These are phyloP conservation scores for Kwoniella mangroviensis DNA, from an alignment of 768 basidiomycete genomes.

Conservation along the genomic window DNA sequence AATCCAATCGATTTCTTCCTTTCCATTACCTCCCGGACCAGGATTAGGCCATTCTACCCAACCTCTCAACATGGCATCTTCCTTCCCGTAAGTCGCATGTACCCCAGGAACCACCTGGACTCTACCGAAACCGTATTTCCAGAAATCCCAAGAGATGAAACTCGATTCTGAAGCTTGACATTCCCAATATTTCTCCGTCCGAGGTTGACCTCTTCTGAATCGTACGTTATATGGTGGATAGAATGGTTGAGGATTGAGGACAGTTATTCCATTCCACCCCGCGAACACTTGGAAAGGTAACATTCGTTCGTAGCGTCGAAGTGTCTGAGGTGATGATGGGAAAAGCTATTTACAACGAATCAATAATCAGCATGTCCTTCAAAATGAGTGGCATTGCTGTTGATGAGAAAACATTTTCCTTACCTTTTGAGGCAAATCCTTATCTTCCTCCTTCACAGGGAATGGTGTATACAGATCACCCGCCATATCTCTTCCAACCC, in stretches of 20 bases:
- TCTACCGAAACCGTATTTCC: constrained; percentile 51
- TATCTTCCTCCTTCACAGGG: constrained; percentile 44
- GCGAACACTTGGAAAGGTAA: constrained; percentile 56
- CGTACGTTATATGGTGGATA: constrained; percentile 54
- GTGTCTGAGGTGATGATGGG: constrained; percentile 43
- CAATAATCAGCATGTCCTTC: too few species aligned
- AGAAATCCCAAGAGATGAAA: constrained; percentile 53
- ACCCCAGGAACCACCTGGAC: constrained; percentile 47
- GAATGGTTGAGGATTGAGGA: constrained; percentile 54
- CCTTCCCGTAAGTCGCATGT: constrained; percentile 51
- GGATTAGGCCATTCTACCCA: constrained; percentile 48
- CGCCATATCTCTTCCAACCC: constrained; percentile 57
- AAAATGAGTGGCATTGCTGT: too few species aligned
- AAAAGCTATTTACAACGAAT: constrained; percentile 38
- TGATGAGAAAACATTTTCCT: background rate
- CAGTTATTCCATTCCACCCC: constrained; percentile 57
- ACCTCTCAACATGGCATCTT: constrained; percentile 46
- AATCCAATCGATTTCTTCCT: constrained; percentile 42
- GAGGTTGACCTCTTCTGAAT: constrained; percentile 48
- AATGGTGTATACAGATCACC: constrained; percentile 54
- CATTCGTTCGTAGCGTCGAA: constrained; percentile 39
- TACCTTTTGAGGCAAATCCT: constrained; percentile 47
- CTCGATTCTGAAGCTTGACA: constrained; percentile 49
- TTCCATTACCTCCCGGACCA: constrained; percentile 1
- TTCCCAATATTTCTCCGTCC: constrained; percentile 35